phyloP scores from a whole-genome alignment of 2,329 filamentous ascomycete species.

The Penicillium sp. region DNA sequence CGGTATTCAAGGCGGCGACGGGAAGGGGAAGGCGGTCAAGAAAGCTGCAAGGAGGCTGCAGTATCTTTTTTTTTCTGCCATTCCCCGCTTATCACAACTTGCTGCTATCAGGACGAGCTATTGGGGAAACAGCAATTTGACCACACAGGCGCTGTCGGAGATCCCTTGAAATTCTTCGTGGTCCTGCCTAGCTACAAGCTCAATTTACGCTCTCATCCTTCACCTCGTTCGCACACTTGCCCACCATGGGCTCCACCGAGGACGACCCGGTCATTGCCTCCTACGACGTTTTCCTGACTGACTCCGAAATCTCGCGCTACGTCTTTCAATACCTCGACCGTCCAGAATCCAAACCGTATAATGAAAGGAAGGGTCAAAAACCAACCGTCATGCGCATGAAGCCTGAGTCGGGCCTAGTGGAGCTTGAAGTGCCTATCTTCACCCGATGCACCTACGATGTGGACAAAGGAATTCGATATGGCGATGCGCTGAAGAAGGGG shows the following conservation, averaged over 20 bases:
- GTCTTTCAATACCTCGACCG: slow-evolving; percentile 84
- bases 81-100: slow-evolving; percentile 20
- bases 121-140: slow-evolving; percentile 16
- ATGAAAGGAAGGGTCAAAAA: slow-evolving; percentile 55
- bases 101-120: slow-evolving; percentile 2
- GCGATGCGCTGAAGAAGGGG: slow-evolving; percentile 67
- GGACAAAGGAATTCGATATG: slow-evolving; percentile 79
- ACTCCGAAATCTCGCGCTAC: slow-evolving; percentile 69
- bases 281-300: slow-evolving; percentile 87
- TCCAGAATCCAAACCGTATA: slow-evolving; percentile 64
- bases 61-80: slow-evolving; percentile 18
- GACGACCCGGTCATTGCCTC: slow-evolving; percentile 69
- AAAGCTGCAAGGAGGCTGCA: not conserved
- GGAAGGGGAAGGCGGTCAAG: slow-evolving; percentile 15
- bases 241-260: slow-evolving; percentile 33
- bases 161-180: not conserved
- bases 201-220: not conserved
- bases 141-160: too few species aligned
- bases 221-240: too few species aligned
- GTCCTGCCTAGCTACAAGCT: not conserved
- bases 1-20: not conserved
- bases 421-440: slow-evolving; percentile 86
- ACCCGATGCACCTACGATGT: slow-evolving; percentile 76
- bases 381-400: slow-evolving; percentile 82
- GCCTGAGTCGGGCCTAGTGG: slow-evolving; percentile 76